Evolutionary conservation across 2,329 filamentous ascomycete species (phyloP).

Genomic region (Cercospora zeae-maydis): DNA sequence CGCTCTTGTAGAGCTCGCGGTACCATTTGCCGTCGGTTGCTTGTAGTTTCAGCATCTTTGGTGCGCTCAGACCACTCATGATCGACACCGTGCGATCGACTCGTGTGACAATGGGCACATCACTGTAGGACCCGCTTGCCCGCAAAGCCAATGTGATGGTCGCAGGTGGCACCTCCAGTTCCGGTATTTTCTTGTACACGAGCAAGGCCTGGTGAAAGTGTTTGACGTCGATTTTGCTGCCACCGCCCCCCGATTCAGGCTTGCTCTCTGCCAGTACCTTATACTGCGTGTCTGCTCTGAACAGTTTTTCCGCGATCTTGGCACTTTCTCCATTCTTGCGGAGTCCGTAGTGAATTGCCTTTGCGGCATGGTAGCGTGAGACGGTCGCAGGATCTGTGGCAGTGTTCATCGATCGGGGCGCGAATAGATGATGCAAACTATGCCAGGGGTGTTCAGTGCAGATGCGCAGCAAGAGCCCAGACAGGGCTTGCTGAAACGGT

Average conservation of each 20-base stretch:
- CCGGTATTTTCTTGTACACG: conserved; percentile 55
- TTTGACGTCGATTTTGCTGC: conserved; percentile 54
- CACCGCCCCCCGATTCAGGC: conserved; percentile 41
- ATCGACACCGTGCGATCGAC: conserved; percentile 77
- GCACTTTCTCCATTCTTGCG: conserved; percentile 50
- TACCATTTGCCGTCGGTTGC: conserved; percentile 74
- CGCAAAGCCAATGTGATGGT: conserved; percentile 81
- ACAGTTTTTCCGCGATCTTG: conserved; percentile 66
- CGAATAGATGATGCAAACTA: conserved; percentile 95
- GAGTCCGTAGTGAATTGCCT: conserved; percentile 62
- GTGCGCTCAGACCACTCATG: conserved; percentile 84
- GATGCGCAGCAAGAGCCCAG: conserved; percentile 72
- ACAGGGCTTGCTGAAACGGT: conserved; percentile 73
- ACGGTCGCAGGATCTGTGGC: conserved; percentile 64
- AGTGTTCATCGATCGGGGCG: conserved; percentile 57
- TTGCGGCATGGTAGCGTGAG: conserved; percentile 70
- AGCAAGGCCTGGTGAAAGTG: conserved; percentile 61
- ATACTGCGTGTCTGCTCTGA: conserved; percentile 67
- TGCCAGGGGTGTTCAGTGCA: conserved; percentile 94
- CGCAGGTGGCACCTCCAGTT: conserved; percentile 73
- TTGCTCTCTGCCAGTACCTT: conserved; percentile 62
- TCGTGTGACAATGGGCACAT: conserved; percentile 68
- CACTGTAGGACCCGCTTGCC: conserved; percentile 68
- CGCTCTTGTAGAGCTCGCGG: conserved; percentile 91
- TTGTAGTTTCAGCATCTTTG: conserved; percentile 83